Conservation (phyloP, 2,329 filamentous ascomycete genomes). For the Chaetomiaceae sp. region DNA sequence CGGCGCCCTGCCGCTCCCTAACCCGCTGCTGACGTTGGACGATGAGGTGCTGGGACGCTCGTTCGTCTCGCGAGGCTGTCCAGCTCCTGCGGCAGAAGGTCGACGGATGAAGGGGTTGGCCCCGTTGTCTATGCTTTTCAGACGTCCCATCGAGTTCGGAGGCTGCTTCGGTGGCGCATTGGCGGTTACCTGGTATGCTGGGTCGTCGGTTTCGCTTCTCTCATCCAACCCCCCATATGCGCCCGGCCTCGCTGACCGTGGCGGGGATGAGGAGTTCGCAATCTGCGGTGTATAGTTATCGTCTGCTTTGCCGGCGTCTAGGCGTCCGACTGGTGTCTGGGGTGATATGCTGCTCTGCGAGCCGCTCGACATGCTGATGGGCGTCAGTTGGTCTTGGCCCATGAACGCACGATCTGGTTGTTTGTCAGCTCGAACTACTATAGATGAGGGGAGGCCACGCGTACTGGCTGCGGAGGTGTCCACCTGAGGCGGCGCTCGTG, state of each 20-base stretch:
- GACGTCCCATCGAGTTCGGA: conserved; percentile 50
- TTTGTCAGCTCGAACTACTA: conserved; percentile 30
- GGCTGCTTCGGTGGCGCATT: conserved; percentile 43
- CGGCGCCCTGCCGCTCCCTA: conserved; percentile 33
- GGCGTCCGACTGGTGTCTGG: conserved; percentile 46
- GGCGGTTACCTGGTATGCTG: conserved; percentile 42
- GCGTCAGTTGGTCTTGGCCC: conserved; percentile 56
- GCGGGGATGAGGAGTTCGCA: conserved; percentile 39
- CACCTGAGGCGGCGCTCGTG: conserved; percentile 42
- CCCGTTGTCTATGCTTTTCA: conserved; percentile 53
- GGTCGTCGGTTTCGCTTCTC: not conserved
- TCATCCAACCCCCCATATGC: conserved; percentile 41
- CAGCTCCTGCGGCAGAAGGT: conserved; percentile 21
- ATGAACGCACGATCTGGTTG: conserved; percentile 49
- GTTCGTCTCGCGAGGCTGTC: conserved; percentile 13
- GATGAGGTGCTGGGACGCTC: conserved; percentile 32
- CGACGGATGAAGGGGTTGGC: conserved; percentile 57
- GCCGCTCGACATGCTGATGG: conserved; percentile 55
- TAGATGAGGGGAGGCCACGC: conserved; percentile 19
- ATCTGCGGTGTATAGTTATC: conserved; percentile 45
- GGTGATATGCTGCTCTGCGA: conserved; percentile 59
- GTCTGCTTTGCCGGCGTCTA: conserved; percentile 38
- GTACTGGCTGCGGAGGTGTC: conserved; percentile 52
- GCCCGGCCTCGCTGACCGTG: conserved; percentile 38
- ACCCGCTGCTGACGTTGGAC: conserved; percentile 31